Base-by-base conservation (phyloP, 2,329 filamentous ascomycete species). In the Fusarium kyushuense region DNA sequence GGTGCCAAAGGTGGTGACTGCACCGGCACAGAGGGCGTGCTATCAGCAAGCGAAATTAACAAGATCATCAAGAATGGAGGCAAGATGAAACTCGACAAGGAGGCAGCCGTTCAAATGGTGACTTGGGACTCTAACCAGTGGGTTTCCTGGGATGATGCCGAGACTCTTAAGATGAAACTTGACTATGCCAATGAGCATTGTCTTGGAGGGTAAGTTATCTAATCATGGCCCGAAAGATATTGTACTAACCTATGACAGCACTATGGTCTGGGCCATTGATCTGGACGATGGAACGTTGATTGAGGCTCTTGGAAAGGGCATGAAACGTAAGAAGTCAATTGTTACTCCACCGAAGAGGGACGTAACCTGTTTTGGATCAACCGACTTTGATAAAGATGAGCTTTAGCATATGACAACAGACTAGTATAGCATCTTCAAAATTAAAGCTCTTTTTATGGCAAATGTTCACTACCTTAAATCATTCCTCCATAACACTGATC, bases 41-140 rank as follows among this genome's bases (percentile, higher is more conserved):
- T 54, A 0, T 54, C 52, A 1, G 53, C 53, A 0, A 21, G 25
- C 1, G 42, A 55, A 13, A 55, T 55, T 0, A 55, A n/a, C 0
- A 48, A 17, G 6, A 40, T 49, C 16, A 49, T 55, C 6, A 55
- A 55, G 2, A 19, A 49, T 0, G 53, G 42, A 7, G 53, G 12
- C 2, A 49, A 55, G 16, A 30, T 55, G 9, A 55, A 23, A 12
- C 25, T 55, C 0, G 53, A 55, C 0, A 1, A 49, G 2, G 19
- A 48, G 0, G 42, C 53, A 0, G 53, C 23, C 0, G 42, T 55
- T 0, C 25, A 55, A 19, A 55, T 55, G 0, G 53, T 55, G 0
- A 55, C 42, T 0, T 55, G 53, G 52, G 33, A 55, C 1, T 32
- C 42, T 1, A 49, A 55, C 0, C 53, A 55, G 3, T 55, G 53